These are phyloP conservation scores for Truncatella angustata DNA, from an alignment of 2,329 filamentous ascomycete species.

Conservation along the genomic window DNA sequence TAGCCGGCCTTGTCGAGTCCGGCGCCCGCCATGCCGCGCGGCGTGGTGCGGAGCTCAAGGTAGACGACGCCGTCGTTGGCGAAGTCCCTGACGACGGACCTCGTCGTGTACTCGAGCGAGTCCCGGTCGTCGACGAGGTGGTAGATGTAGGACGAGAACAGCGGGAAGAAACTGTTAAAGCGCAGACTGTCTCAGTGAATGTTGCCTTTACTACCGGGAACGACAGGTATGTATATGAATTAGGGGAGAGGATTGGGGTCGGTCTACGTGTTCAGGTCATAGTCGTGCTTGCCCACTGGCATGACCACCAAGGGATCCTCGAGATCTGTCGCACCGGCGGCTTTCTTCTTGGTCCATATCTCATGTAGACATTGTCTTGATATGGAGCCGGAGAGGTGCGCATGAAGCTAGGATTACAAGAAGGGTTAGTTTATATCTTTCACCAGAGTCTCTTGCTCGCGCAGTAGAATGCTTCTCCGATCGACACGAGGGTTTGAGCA, in stretches of 20 bases:
- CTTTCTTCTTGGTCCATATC: conserved; percentile 65
- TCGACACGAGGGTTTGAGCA: too few relatives aligned
- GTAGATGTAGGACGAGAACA: conserved; percentile 81
- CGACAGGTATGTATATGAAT: too few relatives aligned
- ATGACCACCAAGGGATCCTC: conserved; percentile 69
- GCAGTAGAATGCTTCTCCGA: too few relatives aligned
- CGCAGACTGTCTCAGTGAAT: too few relatives aligned
- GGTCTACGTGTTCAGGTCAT: conserved; percentile 64
- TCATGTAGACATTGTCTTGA: conserved; percentile 69
- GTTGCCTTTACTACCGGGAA: too few relatives aligned
- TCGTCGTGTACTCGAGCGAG: conserved; percentile 61
- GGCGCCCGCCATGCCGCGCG: conserved; percentile 56
- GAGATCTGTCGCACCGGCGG: conserved; percentile 50
- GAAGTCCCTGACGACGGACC: conserved; percentile 65
- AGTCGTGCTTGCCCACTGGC: conserved; percentile 69
- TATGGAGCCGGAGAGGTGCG: conserved; percentile 78
- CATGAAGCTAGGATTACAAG: conserved; percentile 60
- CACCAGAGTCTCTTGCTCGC: too few relatives aligned
- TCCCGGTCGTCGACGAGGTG: conserved; percentile 63
- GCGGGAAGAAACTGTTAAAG: conserved; percentile 77
- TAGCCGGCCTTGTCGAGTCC: conserved; percentile 62
- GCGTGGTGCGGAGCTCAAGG: conserved; percentile 78
- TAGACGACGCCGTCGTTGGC: conserved; percentile 70
- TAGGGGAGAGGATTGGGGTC: neutral
- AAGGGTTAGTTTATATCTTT: conserved; percentile 9